Evolutionary conservation across 495 filamentous ascomycete species (phyloP), one percentile per base, ranked within the genome.

Genomic region (Penicillium steckii): DNA sequence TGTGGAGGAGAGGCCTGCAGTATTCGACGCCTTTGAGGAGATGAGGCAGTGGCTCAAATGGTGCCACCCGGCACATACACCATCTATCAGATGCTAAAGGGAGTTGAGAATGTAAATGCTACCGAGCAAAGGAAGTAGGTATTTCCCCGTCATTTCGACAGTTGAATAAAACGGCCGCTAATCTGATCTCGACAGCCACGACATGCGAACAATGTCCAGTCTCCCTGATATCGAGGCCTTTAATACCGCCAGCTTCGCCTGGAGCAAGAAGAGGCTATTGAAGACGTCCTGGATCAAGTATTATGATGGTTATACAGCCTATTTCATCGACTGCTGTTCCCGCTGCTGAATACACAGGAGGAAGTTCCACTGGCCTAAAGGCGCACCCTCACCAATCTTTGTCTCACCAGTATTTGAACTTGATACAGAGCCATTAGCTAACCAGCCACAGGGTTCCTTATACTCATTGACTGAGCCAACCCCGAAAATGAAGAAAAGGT

Each of bases 191-290:
- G n/a, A 13, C n/a, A 56, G 53, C 38, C 58, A 61, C 42, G 47
- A 61, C n/a, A 51, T 61, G 46, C 50, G 58, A 46, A 57, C 50
- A 5, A 57, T 53, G 46, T 41, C 50, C 12, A 60, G 33, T 45
- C n/a, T 47, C 3, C 53, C 50, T 13, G 49, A 48, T n/a, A 12
- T 54, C 17, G 50, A 54, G 8, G 49, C 57, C 15, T 61, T 57
- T 43, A 42, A 61, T 9, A 50, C 53, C 21, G 53, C 50, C 3
- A 29, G 17, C 23, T 32, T 18, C 58, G 58, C 13, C 40, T 50
- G 15, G 38, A 56, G n/a, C 49, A 56, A 42, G 26, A 47, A 2
- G 46, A 53, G 5, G 18, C 25, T 6, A 35, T 57, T 0, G 44
- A 49, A 15, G 27, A 54, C 21, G 37, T 12, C 45, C 44, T 23